These are phyloP conservation scores for Panaeolus cyanescens DNA, from an alignment of 768 basidiomycete species.

Conservation along the genomic window DNA sequence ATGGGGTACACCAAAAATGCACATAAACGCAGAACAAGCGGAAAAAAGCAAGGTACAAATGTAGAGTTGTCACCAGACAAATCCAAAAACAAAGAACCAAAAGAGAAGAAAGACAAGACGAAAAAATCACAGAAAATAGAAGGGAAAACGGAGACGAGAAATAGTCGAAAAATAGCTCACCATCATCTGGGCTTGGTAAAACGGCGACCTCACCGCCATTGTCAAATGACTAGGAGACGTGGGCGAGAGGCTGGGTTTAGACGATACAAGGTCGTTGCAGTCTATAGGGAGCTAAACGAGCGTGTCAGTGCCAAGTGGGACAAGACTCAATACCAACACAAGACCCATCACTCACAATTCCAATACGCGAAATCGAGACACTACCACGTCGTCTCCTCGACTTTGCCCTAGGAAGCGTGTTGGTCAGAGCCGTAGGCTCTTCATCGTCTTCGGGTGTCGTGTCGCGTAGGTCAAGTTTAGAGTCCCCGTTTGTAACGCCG, in stretches of 20 bases:
- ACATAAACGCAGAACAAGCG: too few species aligned
- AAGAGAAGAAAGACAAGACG: background rate
- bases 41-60: too few species aligned
- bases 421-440: slow-evolving; percentile 10
- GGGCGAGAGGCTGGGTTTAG: slow-evolving; percentile 4
- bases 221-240: slow-evolving; percentile 25
- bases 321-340: slow-evolving; percentile 35
- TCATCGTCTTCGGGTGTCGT: slow-evolving; percentile 9
- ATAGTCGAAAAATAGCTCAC: slow-evolving; percentile 26
- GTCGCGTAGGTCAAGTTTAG: background rate
- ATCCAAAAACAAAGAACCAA: slow-evolving; percentile 1
- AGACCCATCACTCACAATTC: slow-evolving; percentile 23
- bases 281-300: slow-evolving; percentile 20
- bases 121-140: background rate
- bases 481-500: background rate
- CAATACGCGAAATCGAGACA: slow-evolving; percentile 61
- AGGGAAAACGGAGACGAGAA: background rate
- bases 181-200: slow-evolving; percentile 46
- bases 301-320: background rate
- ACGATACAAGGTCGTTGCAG: slow-evolving; percentile 11
- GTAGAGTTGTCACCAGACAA: background rate
- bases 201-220: slow-evolving; percentile 46
- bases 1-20: too few species aligned
- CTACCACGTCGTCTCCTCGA: slow-evolving; percentile 44
- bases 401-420: slow-evolving; percentile 19